A percentile compares a stretch with the other conserved stretches of the same genome.
These are phyloP conservation scores for Phytophthora chlamydospora DNA, from an alignment of 352 stramenopile species.

Conservation along the genomic window DNA sequence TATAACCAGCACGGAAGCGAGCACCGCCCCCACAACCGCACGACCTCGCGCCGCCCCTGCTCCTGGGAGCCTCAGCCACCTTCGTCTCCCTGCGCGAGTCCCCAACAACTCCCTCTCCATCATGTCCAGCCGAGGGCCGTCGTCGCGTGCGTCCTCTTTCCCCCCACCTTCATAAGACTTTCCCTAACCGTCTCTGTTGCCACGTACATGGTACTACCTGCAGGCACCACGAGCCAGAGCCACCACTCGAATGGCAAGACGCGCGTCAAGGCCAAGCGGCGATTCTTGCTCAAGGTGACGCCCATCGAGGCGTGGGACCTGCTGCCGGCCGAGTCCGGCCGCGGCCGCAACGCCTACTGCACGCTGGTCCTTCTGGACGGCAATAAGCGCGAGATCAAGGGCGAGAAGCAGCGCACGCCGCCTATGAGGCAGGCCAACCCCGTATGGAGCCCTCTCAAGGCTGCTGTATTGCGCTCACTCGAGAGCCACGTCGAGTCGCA, in stretches of 20 bases:
- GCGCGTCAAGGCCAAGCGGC: conserved; percentile 73
- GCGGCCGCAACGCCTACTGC: conserved; percentile 79
- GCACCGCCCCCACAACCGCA: conserved; percentile 24
- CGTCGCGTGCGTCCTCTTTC: conserved; percentile 32
- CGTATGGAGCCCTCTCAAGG: conserved; percentile 87
- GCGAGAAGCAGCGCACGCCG: conserved; percentile 87
- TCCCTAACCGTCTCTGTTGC: neutral
- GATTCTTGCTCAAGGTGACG: conserved; percentile 86
- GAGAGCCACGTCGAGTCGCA: conserved; percentile 82
- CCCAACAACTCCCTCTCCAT: neutral
- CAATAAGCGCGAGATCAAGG: conserved; percentile 87
- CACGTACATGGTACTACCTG: neutral
- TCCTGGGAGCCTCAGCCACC: conserved; percentile 12
- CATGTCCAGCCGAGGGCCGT: conserved; percentile 36
- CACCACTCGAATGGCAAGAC: conserved; percentile 37
- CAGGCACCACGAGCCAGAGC: conserved; percentile 31
- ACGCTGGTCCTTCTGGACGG: conserved; percentile 85
- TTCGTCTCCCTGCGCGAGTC: conserved; percentile 2
- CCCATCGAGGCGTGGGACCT: conserved; percentile 83
- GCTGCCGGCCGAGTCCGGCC: conserved; percentile 60
- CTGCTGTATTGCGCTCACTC: conserved; percentile 77
- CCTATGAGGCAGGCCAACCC: conserved; percentile 61
- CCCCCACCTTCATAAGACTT: neutral
- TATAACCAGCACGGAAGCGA: conserved; percentile 7
- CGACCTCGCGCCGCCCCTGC: conserved; percentile 16